Evolutionary conservation across 345 rosid genomes (phyloP).

Genomic region (Brassica cretica): DNA sequence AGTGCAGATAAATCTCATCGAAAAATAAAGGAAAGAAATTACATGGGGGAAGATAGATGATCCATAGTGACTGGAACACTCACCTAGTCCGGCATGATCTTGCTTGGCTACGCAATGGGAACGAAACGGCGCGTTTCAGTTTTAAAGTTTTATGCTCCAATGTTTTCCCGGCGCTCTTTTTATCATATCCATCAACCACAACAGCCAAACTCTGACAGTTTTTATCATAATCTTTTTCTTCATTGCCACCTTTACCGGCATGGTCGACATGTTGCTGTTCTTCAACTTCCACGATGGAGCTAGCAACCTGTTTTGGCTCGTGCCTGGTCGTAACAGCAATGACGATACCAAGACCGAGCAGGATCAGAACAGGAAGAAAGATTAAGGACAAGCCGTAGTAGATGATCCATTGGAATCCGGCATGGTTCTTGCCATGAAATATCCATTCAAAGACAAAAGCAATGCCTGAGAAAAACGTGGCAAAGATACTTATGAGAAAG

Average conservation of each 20-base stretch:
- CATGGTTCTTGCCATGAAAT: conserved; percentile 8
- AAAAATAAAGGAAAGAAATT: not conserved
- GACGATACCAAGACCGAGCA: conserved; percentile 5
- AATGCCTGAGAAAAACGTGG: conserved; percentile 1
- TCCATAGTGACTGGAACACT: conserved; percentile 5
- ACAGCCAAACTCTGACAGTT: conserved; percentile 8
- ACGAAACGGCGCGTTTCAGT: conserved; percentile 29
- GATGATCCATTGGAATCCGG: conserved; percentile 25
- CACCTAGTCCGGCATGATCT: conserved; percentile 28
- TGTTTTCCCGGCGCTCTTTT: not conserved
- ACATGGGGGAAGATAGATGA: not conserved
- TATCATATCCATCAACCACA: not conserved
- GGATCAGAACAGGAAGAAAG: conserved; percentile 15
- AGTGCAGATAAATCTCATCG: not conserved
- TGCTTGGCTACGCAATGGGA: conserved; percentile 21
- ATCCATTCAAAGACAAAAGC: conserved; percentile 29
- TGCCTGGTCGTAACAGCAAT: conserved; percentile 3
- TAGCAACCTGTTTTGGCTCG: not conserved
- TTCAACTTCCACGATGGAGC: not conserved
- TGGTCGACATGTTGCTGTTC: not conserved
- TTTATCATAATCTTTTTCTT: not conserved
- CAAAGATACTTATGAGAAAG: conserved; percentile 1
- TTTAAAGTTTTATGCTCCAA: not conserved
- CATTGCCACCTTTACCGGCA: not conserved
- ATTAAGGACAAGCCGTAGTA: conserved; percentile 25